Evolutionary conservation across 108 stramenopile genomes (phyloP).

Genomic region (Pseudonitzschia multiseries): DNA sequence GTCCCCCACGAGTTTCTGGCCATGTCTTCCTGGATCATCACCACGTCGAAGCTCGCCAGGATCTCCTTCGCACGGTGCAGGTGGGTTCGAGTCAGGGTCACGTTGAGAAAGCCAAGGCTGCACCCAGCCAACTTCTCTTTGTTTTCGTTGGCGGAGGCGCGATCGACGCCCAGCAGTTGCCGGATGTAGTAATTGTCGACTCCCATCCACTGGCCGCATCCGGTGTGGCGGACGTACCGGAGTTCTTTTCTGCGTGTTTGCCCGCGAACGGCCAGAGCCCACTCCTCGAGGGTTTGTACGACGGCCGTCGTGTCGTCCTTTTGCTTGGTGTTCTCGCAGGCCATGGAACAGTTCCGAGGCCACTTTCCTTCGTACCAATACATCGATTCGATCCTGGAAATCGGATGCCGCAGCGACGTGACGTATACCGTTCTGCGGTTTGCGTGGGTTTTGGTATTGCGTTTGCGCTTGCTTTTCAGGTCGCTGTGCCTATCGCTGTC

Average conservation of each 20-base stretch:
- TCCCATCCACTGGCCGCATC: constrained; percentile 18
- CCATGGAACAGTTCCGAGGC: constrained; percentile 13
- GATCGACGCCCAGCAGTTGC: constrained; percentile 17
- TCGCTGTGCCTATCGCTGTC: too few relatives aligned
- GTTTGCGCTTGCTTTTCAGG: too few relatives aligned
- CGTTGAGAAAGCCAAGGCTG: neutral
- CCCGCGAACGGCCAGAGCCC: constrained; percentile 8
- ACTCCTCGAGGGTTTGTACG: constrained; percentile 8
- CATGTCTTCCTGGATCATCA: neutral
- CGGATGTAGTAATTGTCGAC: constrained; percentile 27
- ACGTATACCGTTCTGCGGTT: constrained; percentile 4
- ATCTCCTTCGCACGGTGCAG: constrained; percentile 15
- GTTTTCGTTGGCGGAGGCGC: neutral
- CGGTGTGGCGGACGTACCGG: neutral
- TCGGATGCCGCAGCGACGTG: constrained; percentile 22
- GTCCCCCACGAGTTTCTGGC: neutral
- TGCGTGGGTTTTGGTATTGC: too few relatives aligned
- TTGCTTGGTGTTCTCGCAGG: constrained; percentile 7
- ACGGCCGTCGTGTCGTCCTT: constrained; percentile 10
- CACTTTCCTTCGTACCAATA: constrained; percentile 30
- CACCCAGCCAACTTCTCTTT: neutral
- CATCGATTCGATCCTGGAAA: constrained; percentile 18
- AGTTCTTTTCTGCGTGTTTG: neutral
- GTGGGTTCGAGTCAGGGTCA: constrained; percentile 7
- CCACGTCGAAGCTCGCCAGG: constrained; percentile 19